These are phyloP conservation scores for Eucalyptus pauciflora DNA, from an alignment of 345 rosid species.

Conservation along the genomic window DNA sequence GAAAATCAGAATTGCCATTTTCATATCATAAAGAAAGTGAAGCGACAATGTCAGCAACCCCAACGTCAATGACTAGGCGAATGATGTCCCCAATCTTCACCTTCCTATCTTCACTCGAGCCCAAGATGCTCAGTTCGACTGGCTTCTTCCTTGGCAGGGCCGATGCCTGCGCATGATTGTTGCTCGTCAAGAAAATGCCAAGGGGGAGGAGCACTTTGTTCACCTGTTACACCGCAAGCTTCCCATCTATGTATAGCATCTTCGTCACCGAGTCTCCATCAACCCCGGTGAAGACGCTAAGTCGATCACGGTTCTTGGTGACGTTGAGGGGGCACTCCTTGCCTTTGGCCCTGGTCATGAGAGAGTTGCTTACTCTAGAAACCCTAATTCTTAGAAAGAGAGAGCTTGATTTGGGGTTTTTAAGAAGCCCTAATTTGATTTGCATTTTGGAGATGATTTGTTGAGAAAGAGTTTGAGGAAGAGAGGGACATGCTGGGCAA, in stretches of 20 bases:
- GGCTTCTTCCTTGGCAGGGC: neutral
- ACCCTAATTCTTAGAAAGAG: neutral
- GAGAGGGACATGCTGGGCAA: neutral
- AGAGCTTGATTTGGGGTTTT: neutral
- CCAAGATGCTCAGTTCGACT: neutral
- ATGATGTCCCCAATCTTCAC: neutral
- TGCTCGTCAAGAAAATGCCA: neutral
- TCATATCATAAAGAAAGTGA: too few species aligned
- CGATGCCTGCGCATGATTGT: neutral
- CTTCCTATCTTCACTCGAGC: neutral
- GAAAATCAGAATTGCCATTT: too few species aligned
- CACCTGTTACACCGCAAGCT: neutral
- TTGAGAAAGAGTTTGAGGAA: neutral
- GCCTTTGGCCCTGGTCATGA: neutral
- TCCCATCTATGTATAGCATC: neutral
- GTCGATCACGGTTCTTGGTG: neutral
- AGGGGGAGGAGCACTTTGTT: neutral
- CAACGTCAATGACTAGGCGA: neutral
- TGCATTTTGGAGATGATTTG: neutral
- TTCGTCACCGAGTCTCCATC: neutral
- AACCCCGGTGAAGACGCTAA: neutral
- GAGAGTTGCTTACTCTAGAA: neutral
- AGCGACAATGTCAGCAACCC: too few species aligned
- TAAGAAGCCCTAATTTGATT: neutral
- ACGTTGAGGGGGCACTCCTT: neutral